These are phyloP conservation scores for Wallacemonas rigidus DNA, from an alignment of 208 protist genomes.

Conservation along the genomic window DNA sequence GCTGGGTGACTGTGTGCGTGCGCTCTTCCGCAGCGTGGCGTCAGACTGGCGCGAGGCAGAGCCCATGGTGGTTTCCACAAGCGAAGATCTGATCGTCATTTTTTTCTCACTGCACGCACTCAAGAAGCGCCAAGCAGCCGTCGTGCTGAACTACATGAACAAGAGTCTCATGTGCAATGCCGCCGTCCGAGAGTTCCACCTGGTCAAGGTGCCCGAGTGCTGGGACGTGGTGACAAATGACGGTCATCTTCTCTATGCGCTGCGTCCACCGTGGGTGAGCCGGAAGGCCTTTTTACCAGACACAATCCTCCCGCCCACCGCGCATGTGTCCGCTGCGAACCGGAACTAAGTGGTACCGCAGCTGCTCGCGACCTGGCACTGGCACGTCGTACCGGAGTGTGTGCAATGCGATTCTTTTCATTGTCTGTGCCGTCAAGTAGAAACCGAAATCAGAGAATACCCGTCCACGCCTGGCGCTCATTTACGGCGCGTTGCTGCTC, in stretches of 20 bases:
- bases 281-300: constrained; percentile 62
- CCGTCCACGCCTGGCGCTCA: too few relatives aligned
- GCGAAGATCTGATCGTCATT: constrained; percentile 88
- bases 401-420: too few relatives aligned
- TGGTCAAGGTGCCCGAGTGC: constrained; percentile 76
- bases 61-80: constrained; percentile 81
- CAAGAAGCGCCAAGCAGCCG: constrained; percentile 38
- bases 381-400: too few relatives aligned
- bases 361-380: neutral
- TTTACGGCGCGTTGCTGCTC: too few relatives aligned
- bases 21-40: constrained; percentile 63
- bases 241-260: constrained; percentile 83
- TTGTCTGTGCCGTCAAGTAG: too few relatives aligned
- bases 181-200: constrained; percentile 60
- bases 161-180: constrained; percentile 52
- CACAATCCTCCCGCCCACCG: constrained; percentile 35
- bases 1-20: constrained; percentile 79
- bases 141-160: constrained; percentile 88
- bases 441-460: too few relatives aligned
- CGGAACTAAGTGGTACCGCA: neutral
- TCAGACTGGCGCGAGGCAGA: constrained; percentile 72
- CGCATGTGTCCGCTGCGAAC: constrained; percentile 22
- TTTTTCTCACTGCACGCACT: constrained; percentile 66
- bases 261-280: constrained; percentile 88
- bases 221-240: constrained; percentile 89